A percentile compares a stretch with the other conserved stretches of the same genome.
Evolutionary conservation across 2,329 filamentous ascomycete genomes (phyloP).

Genomic region (Aspergillus amoenus): DNA sequence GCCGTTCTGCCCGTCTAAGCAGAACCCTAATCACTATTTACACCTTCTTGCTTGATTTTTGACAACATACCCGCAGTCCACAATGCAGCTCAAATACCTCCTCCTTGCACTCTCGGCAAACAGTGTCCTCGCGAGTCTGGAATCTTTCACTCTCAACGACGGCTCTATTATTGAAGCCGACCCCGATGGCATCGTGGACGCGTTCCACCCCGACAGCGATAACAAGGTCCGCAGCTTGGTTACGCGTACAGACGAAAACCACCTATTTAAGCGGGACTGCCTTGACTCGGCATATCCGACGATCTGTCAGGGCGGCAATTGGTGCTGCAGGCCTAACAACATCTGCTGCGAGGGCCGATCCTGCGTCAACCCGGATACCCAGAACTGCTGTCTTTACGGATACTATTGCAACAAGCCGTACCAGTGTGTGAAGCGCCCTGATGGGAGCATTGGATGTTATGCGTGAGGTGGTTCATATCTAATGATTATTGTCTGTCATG

Average conservation of each 20-base stretch:
- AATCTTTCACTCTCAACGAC: neutral
- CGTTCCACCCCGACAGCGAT: neutral
- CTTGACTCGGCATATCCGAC: neutral
- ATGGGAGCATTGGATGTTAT: slow-evolving; percentile 6
- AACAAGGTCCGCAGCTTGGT: neutral
- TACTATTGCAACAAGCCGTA: slow-evolving; percentile 4
- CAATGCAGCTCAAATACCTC: slow-evolving; percentile 2
- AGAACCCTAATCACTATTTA: too few species aligned
- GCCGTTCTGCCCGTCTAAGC: too few species aligned
- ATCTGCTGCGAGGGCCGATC: neutral
- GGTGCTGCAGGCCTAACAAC: neutral
- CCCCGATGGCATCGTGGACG: neutral
- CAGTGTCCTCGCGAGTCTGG: neutral
- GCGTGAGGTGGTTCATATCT: too few species aligned
- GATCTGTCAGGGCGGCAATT: neutral
- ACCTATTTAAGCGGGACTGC: neutral
- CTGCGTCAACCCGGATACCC: neutral
- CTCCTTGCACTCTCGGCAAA: neutral
- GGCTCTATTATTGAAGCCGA: neutral
- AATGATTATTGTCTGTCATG: too few species aligned
- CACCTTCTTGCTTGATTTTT: too few species aligned
- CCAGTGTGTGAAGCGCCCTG: neutral
- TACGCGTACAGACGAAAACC: neutral
- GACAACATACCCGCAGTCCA: neutral
- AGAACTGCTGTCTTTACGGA: slow-evolving; percentile 3